Conservation (phyloP, 495 filamentous ascomycete genomes). For the Beverwykella pulmonaria region DNA sequence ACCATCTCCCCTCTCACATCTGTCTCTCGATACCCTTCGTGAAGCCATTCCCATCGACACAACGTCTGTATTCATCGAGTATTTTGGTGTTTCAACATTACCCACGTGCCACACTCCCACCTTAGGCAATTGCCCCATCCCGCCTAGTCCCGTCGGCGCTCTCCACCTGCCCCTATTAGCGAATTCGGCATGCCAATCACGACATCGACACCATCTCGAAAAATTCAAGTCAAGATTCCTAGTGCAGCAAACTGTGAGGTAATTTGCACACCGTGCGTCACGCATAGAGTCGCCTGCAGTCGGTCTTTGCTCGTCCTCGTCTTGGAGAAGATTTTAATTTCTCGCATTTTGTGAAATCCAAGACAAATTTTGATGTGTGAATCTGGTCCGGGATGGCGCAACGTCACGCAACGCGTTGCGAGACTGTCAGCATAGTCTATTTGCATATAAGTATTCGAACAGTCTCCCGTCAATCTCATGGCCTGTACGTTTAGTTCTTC, state of each 20-base stretch:
- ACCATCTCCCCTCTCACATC: too few relatives aligned
- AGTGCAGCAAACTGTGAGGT: background rate
- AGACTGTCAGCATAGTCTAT: too few relatives aligned
- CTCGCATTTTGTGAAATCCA: background rate
- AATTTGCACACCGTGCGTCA: background rate
- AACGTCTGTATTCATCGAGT: too few relatives aligned
- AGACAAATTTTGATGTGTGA: background rate
- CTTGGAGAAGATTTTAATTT: background rate
- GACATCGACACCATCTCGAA: background rate
- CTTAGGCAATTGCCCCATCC: background rate
- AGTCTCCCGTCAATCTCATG: too few relatives aligned
- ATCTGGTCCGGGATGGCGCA: background rate
- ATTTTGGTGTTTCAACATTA: background rate
- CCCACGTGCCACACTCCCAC: background rate
- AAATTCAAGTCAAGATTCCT: background rate
- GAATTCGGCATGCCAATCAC: background rate
- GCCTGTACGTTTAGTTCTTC: background rate
- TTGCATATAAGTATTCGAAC: background rate
- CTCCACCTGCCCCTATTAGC: background rate
- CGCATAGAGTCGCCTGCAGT: background rate
- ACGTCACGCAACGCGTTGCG: background rate
- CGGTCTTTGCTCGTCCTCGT: background rate
- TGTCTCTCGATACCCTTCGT: too few relatives aligned
- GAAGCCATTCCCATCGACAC: too few relatives aligned
- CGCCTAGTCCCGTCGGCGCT: background rate